These are phyloP conservation scores for Cucurbita maxima DNA, from an alignment of 306 rosid genomes.

Conservation along the genomic window DNA sequence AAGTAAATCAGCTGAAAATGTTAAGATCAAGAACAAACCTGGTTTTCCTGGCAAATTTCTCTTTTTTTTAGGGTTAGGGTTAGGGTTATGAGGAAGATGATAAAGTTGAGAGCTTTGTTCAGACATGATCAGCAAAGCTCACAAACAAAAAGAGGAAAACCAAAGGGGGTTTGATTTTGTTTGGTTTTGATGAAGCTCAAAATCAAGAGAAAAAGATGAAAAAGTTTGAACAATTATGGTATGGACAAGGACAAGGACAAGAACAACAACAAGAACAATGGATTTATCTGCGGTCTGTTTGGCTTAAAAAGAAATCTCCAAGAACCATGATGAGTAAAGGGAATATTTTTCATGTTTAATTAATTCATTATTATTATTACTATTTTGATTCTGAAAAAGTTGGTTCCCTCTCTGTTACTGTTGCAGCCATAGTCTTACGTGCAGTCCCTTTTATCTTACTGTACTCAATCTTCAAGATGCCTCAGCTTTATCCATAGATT, in stretches of 20 bases:
- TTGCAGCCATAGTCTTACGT: background rate
- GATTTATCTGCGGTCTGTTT: constrained; percentile 14
- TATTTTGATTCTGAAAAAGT: background rate
- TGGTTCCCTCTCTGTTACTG: background rate
- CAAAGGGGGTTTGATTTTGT: background rate
- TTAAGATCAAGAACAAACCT: constrained; percentile 12
- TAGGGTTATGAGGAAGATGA: constrained; percentile 40
- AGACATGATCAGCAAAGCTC: constrained; percentile 11
- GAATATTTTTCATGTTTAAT: constrained; percentile 1
- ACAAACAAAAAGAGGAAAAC: constrained; percentile 17
- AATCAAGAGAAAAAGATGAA: background rate
- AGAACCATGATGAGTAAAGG: constrained; percentile 11
- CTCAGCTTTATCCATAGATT: background rate
- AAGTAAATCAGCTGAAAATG: background rate
- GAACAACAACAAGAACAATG: too few relatives aligned
- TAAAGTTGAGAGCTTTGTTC: constrained; percentile 12
- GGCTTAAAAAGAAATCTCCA: constrained; percentile 38
- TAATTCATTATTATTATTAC: background rate
- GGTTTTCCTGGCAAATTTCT: constrained; percentile 63
- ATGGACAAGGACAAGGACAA: constrained; percentile 34
- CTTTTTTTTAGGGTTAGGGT: constrained; percentile 37
- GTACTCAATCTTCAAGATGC: background rate
- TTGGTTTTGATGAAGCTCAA: background rate
- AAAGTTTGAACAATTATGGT: constrained; percentile 9
- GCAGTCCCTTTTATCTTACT: background rate